Percentiles rank a stretch among this genome's conserved stretches.
Conservation (phyloP, 495 filamentous ascomycete genomes). For the Aspergillus leporis region DNA sequence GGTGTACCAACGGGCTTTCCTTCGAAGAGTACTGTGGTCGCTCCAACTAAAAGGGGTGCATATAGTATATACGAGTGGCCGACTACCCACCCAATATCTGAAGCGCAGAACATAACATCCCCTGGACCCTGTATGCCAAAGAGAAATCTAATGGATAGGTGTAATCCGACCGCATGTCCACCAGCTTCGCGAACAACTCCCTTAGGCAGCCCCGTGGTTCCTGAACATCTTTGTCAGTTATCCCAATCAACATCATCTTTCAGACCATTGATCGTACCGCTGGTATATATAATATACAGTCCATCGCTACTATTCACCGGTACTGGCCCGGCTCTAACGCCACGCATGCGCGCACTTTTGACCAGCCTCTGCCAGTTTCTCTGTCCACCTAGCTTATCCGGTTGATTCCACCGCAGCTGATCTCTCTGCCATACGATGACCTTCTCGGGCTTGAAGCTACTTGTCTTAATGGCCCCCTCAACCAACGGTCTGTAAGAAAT, state of each 20-base stretch:
- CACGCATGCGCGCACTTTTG: slow-evolving; percentile 62
- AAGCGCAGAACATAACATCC: slow-evolving; percentile 82
- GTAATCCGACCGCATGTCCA: slow-evolving; percentile 84
- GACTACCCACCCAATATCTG: slow-evolving; percentile 85
- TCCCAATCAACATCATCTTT: background rate
- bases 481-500: slow-evolving; percentile 71
- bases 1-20: slow-evolving; percentile 92
- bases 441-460: slow-evolving; percentile 61
- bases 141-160: slow-evolving; percentile 73
- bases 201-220: slow-evolving; percentile 86
- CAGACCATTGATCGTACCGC: slow-evolving; percentile 38
- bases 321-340: slow-evolving; percentile 66
- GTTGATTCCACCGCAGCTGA: slow-evolving; percentile 68
- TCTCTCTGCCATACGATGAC: slow-evolving; percentile 79
- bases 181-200: slow-evolving; percentile 82
- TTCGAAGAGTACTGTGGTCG: slow-evolving; percentile 85
- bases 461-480: slow-evolving; percentile 61
- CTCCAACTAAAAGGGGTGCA: slow-evolving; percentile 77
- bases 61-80: slow-evolving; percentile 87
- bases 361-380: slow-evolving; percentile 78
- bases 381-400: slow-evolving; percentile 64
- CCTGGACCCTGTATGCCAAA: slow-evolving; percentile 79
- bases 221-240: slow-evolving; percentile 28
- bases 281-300: slow-evolving; percentile 90
- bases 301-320: slow-evolving; percentile 74